phyloP scores from a whole-genome alignment of 139 green algal species.

The Spirogloea muscicola region DNA sequence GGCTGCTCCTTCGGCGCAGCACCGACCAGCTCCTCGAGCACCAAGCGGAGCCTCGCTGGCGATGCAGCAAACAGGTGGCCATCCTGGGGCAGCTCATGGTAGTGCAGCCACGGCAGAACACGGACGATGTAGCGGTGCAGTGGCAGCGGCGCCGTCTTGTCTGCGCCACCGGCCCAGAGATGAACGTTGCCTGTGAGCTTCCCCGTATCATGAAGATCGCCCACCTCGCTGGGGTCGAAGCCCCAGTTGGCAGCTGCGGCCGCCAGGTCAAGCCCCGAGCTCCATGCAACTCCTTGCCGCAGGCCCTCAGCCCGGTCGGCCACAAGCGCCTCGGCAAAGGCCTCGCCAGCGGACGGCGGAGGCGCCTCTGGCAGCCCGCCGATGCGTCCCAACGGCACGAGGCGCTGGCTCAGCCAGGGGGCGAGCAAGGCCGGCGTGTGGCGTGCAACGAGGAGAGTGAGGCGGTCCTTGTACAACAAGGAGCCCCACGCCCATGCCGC shows the following conservation, averaged over 20 bases:
- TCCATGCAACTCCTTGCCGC: slow-evolving; percentile 1
- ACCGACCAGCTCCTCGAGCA: slow-evolving; percentile 14
- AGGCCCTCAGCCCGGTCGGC: not conserved
- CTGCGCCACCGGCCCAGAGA: slow-evolving; percentile 1
- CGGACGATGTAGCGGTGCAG: slow-evolving; percentile 2
- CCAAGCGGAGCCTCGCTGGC: not conserved
- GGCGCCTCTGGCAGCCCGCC: not conserved
- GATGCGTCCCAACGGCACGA: not conserved
- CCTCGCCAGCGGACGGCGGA: not conserved
- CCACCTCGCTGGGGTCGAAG: not conserved
- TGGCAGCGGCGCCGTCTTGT: slow-evolving; percentile 1
- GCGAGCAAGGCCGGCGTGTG: slow-evolving; percentile 15
- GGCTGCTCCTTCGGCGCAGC: not conserved
- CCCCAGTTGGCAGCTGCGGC: not conserved
- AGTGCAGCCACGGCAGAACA: slow-evolving; percentile 1
- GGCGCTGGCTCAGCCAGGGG: not conserved
- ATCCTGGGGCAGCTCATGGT: slow-evolving; percentile 2
- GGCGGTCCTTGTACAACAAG: slow-evolving; percentile 7
- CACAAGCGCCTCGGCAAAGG: not conserved
- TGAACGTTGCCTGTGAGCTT: not conserved
- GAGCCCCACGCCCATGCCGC: not conserved
- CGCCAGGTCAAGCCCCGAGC: not conserved
- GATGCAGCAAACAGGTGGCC: slow-evolving; percentile 8
- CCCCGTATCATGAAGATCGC: slow-evolving; percentile 2
- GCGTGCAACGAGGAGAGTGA: slow-evolving; percentile 13